A percentile compares a stretch with the other conserved stretches of the same genome.
phyloP scores from a whole-genome alignment of 2,329 filamentous ascomycete genomes.

The Calonectria honghensis region DNA sequence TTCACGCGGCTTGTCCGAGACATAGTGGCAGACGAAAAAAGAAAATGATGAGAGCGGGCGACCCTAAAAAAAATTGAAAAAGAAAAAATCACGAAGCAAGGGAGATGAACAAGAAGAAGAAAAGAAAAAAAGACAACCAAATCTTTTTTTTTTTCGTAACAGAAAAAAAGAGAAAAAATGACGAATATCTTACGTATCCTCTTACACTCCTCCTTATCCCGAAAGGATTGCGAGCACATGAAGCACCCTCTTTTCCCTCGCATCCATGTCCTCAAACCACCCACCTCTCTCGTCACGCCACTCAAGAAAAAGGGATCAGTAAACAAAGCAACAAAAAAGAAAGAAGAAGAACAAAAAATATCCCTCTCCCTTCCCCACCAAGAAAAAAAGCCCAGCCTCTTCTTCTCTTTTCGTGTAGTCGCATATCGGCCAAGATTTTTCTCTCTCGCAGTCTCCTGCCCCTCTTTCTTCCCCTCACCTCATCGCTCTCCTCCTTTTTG shows the following conservation, averaged over 20 bases:
- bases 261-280: conserved; percentile 11
- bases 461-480: neutral
- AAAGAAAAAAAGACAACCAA: neutral
- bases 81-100: neutral
- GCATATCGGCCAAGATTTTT: neutral
- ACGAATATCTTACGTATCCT: conserved; percentile 12
- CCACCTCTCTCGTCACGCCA: conserved; percentile 2
- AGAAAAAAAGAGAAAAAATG: neutral
- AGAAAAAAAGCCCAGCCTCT: neutral
- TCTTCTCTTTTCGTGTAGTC: neutral
- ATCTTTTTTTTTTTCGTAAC: neutral
- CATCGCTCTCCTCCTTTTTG: neutral
- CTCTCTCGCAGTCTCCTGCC: neutral
- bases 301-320: neutral
- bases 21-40: conserved; percentile 7
- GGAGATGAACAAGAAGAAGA: neutral
- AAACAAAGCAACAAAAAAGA: neutral
- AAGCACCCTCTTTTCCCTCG: conserved; percentile 19
- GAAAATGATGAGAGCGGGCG: neutral
- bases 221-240: conserved; percentile 18
- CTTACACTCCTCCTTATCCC: conserved; percentile 15
- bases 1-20: conserved; percentile 18
- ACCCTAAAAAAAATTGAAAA: neutral
- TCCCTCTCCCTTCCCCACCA: neutral
- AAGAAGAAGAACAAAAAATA: neutral